Evolutionary conservation across 495 filamentous ascomycete genomes (phyloP).

Genomic region (Sabuloglossum arenarium): DNA sequence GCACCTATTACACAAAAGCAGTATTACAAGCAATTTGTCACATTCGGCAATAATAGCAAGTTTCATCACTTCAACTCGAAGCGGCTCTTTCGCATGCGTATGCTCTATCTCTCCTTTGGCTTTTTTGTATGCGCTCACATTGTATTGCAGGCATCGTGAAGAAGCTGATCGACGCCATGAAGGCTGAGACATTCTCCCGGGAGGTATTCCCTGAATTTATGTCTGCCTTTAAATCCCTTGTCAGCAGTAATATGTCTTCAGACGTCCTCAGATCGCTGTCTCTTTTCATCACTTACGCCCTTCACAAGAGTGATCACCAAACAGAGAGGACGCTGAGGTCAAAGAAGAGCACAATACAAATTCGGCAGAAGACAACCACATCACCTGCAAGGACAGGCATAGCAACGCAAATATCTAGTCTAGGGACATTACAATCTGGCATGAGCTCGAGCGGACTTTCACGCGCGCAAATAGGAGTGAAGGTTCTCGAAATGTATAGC

Average conservation of each 20-base stretch:
- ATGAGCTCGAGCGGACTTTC: conserved; percentile 6
- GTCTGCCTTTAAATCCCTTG: conserved; percentile 49
- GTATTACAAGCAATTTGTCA: conserved; percentile 81
- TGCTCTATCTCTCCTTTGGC: conserved; percentile 18
- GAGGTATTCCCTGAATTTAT: conserved; percentile 56
- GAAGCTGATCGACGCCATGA: conserved; percentile 72
- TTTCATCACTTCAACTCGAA: conserved; percentile 81
- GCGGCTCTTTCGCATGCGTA: conserved; percentile 74
- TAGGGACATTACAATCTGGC: background rate
- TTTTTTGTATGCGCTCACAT: conserved; percentile 8
- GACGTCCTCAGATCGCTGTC: conserved; percentile 75
- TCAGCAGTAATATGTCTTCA: conserved; percentile 57
- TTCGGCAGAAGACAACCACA: conserved; percentile 8
- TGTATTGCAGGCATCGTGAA: conserved; percentile 56
- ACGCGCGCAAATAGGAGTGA: conserved; percentile 39
- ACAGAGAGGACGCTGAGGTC: conserved; percentile 13
- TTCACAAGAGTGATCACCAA: conserved; percentile 35
- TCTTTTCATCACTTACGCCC: conserved; percentile 78
- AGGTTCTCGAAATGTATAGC: conserved; percentile 65
- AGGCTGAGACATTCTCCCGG: conserved; percentile 52
- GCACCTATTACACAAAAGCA: conserved; percentile 51
- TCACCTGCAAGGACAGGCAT: background rate
- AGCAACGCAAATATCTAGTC: background rate
- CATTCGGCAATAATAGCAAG: conserved; percentile 66
- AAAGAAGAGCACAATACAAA: conserved; percentile 15